phyloP scores from a whole-genome alignment of 2,329 filamentous ascomycete genomes.

The Penicillium sp. region DNA sequence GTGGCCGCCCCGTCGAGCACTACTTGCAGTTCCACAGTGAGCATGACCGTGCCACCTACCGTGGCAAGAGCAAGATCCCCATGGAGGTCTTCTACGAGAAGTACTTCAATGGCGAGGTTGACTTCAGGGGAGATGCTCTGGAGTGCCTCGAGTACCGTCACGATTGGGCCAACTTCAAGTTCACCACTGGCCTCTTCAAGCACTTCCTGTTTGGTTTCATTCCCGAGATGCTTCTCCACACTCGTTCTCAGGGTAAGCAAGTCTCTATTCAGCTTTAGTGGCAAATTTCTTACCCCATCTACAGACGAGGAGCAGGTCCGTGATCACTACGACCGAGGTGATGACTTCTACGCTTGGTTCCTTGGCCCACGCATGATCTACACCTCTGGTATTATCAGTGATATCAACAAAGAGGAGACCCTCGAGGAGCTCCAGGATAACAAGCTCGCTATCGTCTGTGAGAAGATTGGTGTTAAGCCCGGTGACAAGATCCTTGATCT shows the following conservation, averaged over 20 bases:
- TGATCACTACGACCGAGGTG: slow-evolving; percentile 94
- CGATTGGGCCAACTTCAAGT: slow-evolving; percentile 93
- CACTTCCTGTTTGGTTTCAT: slow-evolving; percentile 85
- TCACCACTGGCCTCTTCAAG: slow-evolving; percentile 80
- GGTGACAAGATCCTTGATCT: slow-evolving; percentile 87
- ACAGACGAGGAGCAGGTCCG: slow-evolving; percentile 95
- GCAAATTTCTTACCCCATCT: neutral
- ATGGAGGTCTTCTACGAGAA: slow-evolving; percentile 90
- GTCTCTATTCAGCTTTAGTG: neutral
- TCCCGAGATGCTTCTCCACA: slow-evolving; percentile 88
- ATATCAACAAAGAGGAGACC: slow-evolving; percentile 79
- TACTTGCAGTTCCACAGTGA: slow-evolving; percentile 59
- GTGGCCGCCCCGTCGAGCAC: slow-evolving; percentile 82
- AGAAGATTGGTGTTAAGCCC: slow-evolving; percentile 82
- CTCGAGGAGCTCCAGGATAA: slow-evolving; percentile 97
- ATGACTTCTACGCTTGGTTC: slow-evolving; percentile 99
- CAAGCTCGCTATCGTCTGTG: slow-evolving; percentile 90
- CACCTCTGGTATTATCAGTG: slow-evolving; percentile 89
- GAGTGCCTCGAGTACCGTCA: slow-evolving; percentile 91
- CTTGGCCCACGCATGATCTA: slow-evolving; percentile 98
- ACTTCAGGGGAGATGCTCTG: slow-evolving; percentile 89
- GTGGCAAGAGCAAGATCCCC: slow-evolving; percentile 49
- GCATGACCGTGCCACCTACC: slow-evolving; percentile 47
- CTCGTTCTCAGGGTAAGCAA: slow-evolving; percentile 70
- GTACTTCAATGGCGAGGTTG: slow-evolving; percentile 93